Base-by-base conservation (phyloP, 768 basidiomycete species). In the Podaxis sp. region DNA sequence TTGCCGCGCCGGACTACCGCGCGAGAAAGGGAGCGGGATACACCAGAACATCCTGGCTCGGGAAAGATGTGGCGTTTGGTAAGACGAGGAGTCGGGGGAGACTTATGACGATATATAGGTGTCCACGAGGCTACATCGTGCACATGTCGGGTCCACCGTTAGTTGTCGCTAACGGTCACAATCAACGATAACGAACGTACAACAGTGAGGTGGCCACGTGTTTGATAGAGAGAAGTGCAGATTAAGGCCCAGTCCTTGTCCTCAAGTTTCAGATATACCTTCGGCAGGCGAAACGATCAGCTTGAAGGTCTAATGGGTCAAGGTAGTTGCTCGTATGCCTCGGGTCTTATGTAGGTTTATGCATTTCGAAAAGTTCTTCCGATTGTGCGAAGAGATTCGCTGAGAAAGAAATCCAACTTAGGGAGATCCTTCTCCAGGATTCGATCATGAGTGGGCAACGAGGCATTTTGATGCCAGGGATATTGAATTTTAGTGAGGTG, bases 91-190 rank as follows among this genome's bases (percentile, higher is more conserved):
- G 48, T 11, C 49, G 51, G 51, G 44, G 54, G 13, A 30, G 48
- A 12, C 36, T 49, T 57, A 63, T 57, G 54, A 63, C 44, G 48
- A 57, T 63, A 63, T 63, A 42, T 64, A 52, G 52, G 53, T 44
- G 57, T 59, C 71, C 77, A 79, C 74, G 77, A 77, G 75, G 77
- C 75, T 69, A 62, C 77, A 75, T 78, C 77, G 74, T 78, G 76
- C 66, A 63, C 46, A 48, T 28, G 42, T 24, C 44, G 42, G 58
- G 54, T 28, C 22, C 38, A 46, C 33, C 33, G 8, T 33, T 46
- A 11, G 22, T 55, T 56, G 48, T 15, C 36, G 54, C 55, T 28
- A 36, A 22, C 33, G 26, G 54, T 63, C 61, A 56, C 55, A 56
- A 49, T 24, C 54, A 26, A 57, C 7, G 54, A 40, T 51, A 57